Base-by-base conservation (phyloP, 2,329 filamentous ascomycete genomes). In the Monosporascus sp. region DNA sequence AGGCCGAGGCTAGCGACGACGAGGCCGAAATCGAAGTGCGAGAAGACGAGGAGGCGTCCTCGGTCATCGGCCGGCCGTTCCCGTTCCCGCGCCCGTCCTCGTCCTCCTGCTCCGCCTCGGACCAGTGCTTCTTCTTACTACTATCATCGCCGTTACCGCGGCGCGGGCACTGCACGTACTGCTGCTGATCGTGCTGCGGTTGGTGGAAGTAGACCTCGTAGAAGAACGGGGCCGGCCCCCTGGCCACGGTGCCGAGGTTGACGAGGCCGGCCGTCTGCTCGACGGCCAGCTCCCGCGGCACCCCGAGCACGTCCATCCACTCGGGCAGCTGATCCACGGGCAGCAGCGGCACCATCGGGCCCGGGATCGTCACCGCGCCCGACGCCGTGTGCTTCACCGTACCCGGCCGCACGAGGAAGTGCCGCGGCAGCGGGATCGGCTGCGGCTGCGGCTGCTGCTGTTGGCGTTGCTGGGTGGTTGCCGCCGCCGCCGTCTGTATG, bases 291-390 rank as follows among this genome's bases (percentile, higher is more conserved):
- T 70, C 59, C 6, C 76, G 74, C 3, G 78, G 76, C 3, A 78
- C 66, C 24, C 73, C 75, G 36, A 69, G 53, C 11, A 79, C 61
- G 5, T 74, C 66, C 4, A 81, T 56, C 69, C 75, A 76, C 1
- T 67, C 62, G 0, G 79, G 79, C 0, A 83, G 72, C 55, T 81
- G 71, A 61, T 83, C 80, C 14, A 75, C 64, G 0, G 80, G 72
- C n/a, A 83, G 70, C n/a, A 83, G 71, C 7, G 80, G 81, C 1
- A 83, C 78, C 3, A 78, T 70, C 7, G 66, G 63, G 3, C 69
- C 71, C 0, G 66, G 69, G 8, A 48, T 60, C 16, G 59, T 58
- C 7, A 61, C 49, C 19, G 54, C 50, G 51, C 68, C 64, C 5
- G 64, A 61, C 2, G 62, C 58, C 27, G 66, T 64, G 38, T 60